These are phyloP conservation scores for Vachellia collinsii DNA, from an alignment of 306 rosid genomes.

Conservation along the genomic window DNA sequence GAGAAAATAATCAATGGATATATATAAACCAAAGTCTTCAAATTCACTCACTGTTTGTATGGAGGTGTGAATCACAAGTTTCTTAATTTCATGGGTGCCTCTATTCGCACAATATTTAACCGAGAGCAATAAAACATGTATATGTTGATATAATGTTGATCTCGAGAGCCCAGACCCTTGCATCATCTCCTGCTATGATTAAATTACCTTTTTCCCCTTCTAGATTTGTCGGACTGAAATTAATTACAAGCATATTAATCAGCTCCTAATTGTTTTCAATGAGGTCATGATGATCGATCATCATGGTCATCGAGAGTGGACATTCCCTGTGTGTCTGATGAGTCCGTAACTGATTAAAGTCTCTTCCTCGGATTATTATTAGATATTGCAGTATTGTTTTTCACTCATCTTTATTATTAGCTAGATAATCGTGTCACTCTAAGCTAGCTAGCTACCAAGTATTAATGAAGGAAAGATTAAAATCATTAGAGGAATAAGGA, in stretches of 20 bases:
- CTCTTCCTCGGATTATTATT: conserved; percentile 3
- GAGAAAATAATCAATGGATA: neutral
- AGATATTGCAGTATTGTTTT: too few species aligned
- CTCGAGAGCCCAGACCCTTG: conserved; percentile 39
- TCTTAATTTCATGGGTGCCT: too few species aligned
- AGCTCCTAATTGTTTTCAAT: conserved; percentile 43
- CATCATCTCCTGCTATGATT: conserved; percentile 9
- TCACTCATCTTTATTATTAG: too few species aligned
- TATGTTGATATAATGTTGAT: neutral
- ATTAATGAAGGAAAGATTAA: neutral
- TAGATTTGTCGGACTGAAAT: neutral
- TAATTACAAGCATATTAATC: conserved; percentile 42
- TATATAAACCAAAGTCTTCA: conserved; percentile 21
- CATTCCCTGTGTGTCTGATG: conserved; percentile 17
- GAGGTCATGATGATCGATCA: conserved; percentile 54
- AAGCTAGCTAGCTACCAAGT: too few species aligned
- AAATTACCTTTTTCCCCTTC: neutral
- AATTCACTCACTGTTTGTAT: too few species aligned
- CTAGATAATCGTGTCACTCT: too few species aligned
- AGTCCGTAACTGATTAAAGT: neutral
- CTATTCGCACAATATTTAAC: too few species aligned
- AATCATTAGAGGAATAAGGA: too few species aligned
- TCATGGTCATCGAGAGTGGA: conserved; percentile 48
- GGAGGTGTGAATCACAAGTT: too few species aligned
- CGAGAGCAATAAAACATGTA: conserved; percentile 16